Base-by-base conservation (phyloP, 2,329 filamentous ascomycete species). In the Colletotrichum sp. region DNA sequence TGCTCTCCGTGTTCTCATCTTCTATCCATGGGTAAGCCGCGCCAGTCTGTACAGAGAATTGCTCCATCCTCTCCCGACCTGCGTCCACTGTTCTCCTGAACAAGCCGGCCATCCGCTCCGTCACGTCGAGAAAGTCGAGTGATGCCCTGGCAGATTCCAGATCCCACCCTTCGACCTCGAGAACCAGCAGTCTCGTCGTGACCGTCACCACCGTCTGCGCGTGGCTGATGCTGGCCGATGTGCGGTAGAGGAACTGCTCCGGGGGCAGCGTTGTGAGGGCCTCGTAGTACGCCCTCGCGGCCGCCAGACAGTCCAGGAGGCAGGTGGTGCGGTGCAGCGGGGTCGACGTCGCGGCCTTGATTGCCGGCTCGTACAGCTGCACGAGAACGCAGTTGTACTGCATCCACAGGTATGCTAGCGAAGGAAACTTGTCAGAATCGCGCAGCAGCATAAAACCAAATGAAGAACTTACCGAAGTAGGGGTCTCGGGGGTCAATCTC, bases 321-420 rank as follows among this genome's bases (percentile, higher is more conserved):
- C 83, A 83, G 67, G 84, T 80, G 2, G 79, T 74, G 36, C 82
- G 81, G 70, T 81, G 82, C 7, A 78, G 77, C 24, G 80, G 78
- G 7, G 56, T 52, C 32, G 78, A 78, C 4, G 80, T 77, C 8
- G 81, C 78, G 21, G 77, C 75, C 38, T 81, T 77, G 7, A 84
- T 84, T 9, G 84, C 85, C 1, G 85, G 85, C 36, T 86, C 81
- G 76, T 86, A 85, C 16, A 86, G 76, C 9, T 84, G 81, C 30
- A 84, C 83, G 4, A 85, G 77, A 14, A 85, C 79, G 52, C 84
- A 84, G n/a, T 83, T 80, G 67, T 84, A 81, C 56, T 83, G 80
- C 18, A 83, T 78, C 58, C 79, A 80, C 70, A 70, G 32, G 28
- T 36, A 58, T 7, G 61, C 69, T 72, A 21, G 13, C 14, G 16